Conservation (phyloP, 306 rosid genomes). For the Mimosa bimucronata region DNA sequence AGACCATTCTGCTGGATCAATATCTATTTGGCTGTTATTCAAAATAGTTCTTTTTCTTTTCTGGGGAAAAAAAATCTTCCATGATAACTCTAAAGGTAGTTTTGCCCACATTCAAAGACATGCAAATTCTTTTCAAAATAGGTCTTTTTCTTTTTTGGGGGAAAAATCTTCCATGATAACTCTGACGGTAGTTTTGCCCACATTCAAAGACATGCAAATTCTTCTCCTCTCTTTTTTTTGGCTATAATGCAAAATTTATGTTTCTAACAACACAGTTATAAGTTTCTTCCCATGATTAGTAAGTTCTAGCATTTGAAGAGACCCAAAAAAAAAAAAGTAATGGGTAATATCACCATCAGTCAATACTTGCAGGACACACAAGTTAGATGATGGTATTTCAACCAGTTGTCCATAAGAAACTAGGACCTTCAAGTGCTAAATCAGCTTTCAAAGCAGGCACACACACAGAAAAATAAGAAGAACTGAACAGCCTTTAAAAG, state of each 20-base stretch:
- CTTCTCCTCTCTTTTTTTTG: too few relatives aligned
- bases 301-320: slow-evolving; percentile 12
- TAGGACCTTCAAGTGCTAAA: slow-evolving; percentile 23
- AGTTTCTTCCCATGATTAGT: slow-evolving; percentile 28
- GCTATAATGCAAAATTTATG: neutral
- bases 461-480: slow-evolving; percentile 33
- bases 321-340: slow-evolving; percentile 25
- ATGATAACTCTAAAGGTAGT: neutral
- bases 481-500: slow-evolving; percentile 32
- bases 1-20: slow-evolving; percentile 10
- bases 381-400: neutral
- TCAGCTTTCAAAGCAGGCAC: slow-evolving; percentile 10
- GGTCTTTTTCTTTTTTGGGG: neutral
- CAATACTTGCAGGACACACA: slow-evolving; percentile 17
- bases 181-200: neutral
- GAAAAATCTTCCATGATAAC: too few relatives aligned
- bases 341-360: slow-evolving; percentile 17
- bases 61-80: too few relatives aligned
- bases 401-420: neutral
- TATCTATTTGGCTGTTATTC: neutral
- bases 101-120: neutral
- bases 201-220: neutral
- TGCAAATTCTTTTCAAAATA: neutral
- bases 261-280: neutral
- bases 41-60: neutral